These are phyloP conservation scores for Spathaspora hagerdaliae DNA, from an alignment of 805 yeast species.

Conservation along the genomic window DNA sequence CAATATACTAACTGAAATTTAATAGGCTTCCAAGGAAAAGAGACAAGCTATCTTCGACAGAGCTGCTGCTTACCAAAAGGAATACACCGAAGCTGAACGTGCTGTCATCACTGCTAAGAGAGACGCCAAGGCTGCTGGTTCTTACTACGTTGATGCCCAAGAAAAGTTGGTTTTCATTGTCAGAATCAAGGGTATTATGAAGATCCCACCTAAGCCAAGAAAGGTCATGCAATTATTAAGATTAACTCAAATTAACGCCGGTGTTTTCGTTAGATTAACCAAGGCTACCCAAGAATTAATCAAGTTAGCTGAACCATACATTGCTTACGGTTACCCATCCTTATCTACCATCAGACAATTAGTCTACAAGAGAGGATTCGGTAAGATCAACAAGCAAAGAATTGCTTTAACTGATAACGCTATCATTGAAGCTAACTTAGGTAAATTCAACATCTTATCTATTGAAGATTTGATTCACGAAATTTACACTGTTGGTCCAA, in stretches of 20 bases:
- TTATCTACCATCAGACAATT: constrained; percentile 88
- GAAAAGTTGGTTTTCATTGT: constrained; percentile 90
- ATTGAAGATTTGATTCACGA: constrained; percentile 95
- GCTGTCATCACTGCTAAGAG: constrained; percentile 83
- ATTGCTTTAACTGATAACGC: constrained; percentile 83
- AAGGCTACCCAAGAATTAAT: constrained; percentile 92
- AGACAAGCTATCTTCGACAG: constrained; percentile 80
- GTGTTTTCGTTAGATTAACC: constrained; percentile 92
- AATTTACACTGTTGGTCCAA: constrained; percentile 94
- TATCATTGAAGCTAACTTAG: constrained; percentile 81
- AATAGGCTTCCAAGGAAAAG: constrained; percentile 42
- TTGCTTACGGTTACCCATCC: constrained; percentile 97
- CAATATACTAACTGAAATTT: constrained; percentile 28
- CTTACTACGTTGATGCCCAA: constrained; percentile 94
- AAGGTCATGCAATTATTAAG: constrained; percentile 93
- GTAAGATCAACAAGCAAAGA: constrained; percentile 96
- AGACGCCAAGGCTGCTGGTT: constrained; percentile 90
- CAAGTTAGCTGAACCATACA: constrained; percentile 93
- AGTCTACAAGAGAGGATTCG: constrained; percentile 96
- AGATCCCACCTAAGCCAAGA: constrained; percentile 99
- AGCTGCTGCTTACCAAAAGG: constrained; percentile 95
- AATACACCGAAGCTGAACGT: constrained; percentile 90
- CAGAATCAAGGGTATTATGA: constrained; percentile 99
- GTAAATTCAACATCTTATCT: constrained; percentile 89
- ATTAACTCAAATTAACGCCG: constrained; percentile 90